Evolutionary conservation across 352 stramenopile species (phyloP).

Genomic region (Pythium aphanidermatum): DNA sequence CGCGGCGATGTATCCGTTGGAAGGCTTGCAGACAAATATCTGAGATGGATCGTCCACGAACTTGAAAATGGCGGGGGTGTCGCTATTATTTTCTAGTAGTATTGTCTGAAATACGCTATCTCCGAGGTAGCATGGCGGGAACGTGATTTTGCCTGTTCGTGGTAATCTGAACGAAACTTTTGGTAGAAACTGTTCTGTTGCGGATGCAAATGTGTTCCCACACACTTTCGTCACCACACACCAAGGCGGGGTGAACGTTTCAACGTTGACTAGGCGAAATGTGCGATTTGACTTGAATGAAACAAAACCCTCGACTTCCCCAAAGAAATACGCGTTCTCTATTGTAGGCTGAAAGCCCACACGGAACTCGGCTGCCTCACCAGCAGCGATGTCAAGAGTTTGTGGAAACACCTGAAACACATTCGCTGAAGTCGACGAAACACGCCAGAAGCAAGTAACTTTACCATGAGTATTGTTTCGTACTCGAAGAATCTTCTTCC

Average conservation of each 20-base stretch:
- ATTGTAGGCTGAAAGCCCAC: conserved; percentile 74
- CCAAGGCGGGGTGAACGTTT: conserved; percentile 90
- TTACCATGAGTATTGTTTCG: conserved; percentile 87
- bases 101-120: conserved; percentile 89
- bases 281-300: conserved; percentile 92
- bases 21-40: conserved; percentile 70
- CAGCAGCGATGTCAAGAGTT: conserved; percentile 73
- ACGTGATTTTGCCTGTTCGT: conserved; percentile 52
- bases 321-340: conserved; percentile 87
- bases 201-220: conserved; percentile 86
- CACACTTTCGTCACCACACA: conserved; percentile 60
- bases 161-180: conserved; percentile 63
- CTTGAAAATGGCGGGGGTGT: conserved; percentile 85
- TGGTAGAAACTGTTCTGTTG: conserved; percentile 83
- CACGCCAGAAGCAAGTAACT: conserved; percentile 71
- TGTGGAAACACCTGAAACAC: conserved; percentile 73
- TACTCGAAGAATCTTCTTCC: conserved; percentile 71
- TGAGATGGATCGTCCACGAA: conserved; percentile 60
- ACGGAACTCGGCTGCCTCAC: conserved; percentile 66
- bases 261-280: conserved; percentile 91
- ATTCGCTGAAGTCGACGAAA: conserved; percentile 25
- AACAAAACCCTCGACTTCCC: conserved; percentile 83
- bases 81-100: conserved; percentile 79
- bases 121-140: conserved; percentile 85
- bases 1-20: conserved; percentile 54